Evolutionary conservation across 257 asterid species (phyloP).

Genomic region (Solanum dulcamara): DNA sequence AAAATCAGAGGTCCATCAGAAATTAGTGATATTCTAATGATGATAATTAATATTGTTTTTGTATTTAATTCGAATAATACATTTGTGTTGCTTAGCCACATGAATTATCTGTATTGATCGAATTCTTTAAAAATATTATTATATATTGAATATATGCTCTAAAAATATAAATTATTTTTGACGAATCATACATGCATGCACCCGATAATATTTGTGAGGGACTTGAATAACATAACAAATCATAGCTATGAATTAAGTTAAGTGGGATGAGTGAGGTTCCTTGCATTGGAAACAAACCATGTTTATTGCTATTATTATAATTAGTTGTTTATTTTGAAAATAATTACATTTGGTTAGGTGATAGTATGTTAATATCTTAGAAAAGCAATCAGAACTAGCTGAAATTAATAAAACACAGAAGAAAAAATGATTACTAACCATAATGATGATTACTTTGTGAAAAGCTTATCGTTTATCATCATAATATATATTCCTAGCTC

Average conservation of each 20-base stretch:
- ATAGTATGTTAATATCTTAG: background rate
- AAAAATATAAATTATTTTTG: background rate
- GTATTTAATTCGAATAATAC: too few species aligned
- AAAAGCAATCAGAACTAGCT: background rate
- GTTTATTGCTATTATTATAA: background rate
- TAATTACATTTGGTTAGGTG: background rate
- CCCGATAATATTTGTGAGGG: fast-evolving
- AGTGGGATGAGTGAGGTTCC: background rate
- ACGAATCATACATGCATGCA: background rate
- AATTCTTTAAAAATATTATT: background rate
- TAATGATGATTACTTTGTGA: background rate
- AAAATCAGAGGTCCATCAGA: too few species aligned
- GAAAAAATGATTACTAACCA: background rate
- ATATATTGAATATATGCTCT: background rate
- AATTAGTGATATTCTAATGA: too few species aligned
- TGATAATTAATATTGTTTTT: too few species aligned
- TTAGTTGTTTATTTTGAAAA: background rate
- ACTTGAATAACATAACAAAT: background rate
- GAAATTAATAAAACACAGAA: background rate
- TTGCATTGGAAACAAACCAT: background rate
- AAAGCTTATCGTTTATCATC: background rate
- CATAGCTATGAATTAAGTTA: background rate
- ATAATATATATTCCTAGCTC: background rate
- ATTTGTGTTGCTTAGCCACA: too few species aligned
- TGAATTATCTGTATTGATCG: background rate